Percentiles rank a stretch among this genome's conserved stretches.
These are phyloP conservation scores for Eremochloa ophiuroides DNA, from an alignment of 176 grass and related monocot genomes.

Conservation along the genomic window DNA sequence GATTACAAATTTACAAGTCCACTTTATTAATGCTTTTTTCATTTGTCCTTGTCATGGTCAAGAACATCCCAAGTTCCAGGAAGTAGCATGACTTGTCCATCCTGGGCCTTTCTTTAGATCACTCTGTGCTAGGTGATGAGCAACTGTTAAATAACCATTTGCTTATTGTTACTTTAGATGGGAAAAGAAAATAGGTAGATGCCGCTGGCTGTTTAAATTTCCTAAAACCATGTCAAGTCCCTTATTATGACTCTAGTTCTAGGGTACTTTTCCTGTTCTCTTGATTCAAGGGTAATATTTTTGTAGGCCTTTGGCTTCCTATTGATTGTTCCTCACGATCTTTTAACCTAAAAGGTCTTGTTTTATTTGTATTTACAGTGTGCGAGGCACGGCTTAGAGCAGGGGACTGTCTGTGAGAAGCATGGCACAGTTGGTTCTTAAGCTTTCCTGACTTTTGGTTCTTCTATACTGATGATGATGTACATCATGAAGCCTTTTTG, in stretches of 20 bases:
- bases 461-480: not conserved
- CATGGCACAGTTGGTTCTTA: not conserved
- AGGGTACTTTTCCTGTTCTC: not conserved
- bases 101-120: not conserved
- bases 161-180: not conserved
- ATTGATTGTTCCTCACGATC: not conserved
- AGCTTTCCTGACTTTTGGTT: not conserved
- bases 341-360: not conserved
- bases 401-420: not conserved
- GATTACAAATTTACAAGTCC: not conserved
- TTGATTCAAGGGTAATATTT: not conserved
- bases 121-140: not conserved
- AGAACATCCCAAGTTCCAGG: not conserved
- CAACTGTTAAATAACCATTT: not conserved
- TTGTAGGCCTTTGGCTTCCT: not conserved
- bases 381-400: not conserved
- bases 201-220: not conserved
- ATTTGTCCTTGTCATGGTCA: not conserved
- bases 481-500: conserved; percentile 14
- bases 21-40: not conserved
- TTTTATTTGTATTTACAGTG: conserved; percentile 16
- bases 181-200: not conserved
- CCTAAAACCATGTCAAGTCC: not conserved
- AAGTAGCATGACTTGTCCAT: not conserved
- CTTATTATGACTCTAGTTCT: not conserved